phyloP scores from a whole-genome alignment of 2,329 filamentous ascomycete genomes.

The Monosporascus sp. region DNA sequence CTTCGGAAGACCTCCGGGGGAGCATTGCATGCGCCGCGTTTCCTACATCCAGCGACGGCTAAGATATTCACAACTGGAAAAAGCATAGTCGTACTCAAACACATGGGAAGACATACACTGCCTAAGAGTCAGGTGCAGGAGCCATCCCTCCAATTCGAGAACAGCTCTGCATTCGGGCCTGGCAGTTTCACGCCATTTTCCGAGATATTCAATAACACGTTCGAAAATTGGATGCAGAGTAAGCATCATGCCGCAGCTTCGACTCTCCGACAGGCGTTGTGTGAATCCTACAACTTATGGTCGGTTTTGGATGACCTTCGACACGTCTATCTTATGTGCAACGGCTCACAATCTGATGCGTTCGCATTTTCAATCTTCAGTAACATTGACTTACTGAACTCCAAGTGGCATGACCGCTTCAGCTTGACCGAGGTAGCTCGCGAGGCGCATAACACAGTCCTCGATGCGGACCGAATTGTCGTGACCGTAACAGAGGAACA shows the following conservation, averaged over 20 bases:
- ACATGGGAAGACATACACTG: constrained; percentile 52
- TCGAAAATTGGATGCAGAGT: constrained; percentile 70
- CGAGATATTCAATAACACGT: constrained; percentile 65
- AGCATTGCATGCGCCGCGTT: constrained; percentile 63
- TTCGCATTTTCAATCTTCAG: constrained; percentile 69
- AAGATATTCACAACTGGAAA: constrained; percentile 86
- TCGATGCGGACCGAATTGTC: constrained; percentile 58
- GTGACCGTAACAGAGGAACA: constrained; percentile 44
- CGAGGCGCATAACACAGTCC: constrained; percentile 56
- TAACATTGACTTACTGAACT: constrained; percentile 58
- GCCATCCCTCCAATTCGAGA: constrained; percentile 49
- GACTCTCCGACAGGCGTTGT: constrained; percentile 60
- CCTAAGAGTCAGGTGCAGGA: constrained; percentile 29
- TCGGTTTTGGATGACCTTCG: constrained; percentile 61
- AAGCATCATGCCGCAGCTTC: constrained; percentile 66
- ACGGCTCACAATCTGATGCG: constrained; percentile 61
- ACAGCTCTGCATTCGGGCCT: constrained; percentile 42
- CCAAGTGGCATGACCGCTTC: constrained; percentile 74
- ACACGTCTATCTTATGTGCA: constrained; percentile 68
- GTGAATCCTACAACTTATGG: constrained; percentile 63
- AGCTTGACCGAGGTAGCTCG: constrained; percentile 73
- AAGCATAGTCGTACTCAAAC: constrained; percentile 76
- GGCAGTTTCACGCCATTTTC: constrained; percentile 60
- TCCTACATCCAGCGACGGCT: constrained; percentile 62
- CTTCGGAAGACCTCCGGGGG: constrained; percentile 58